A percentile compares a stretch with the other conserved stretches of the same genome.
Conservation (phyloP, 257 asterid genomes). For the Scutellaria minor region DNA sequence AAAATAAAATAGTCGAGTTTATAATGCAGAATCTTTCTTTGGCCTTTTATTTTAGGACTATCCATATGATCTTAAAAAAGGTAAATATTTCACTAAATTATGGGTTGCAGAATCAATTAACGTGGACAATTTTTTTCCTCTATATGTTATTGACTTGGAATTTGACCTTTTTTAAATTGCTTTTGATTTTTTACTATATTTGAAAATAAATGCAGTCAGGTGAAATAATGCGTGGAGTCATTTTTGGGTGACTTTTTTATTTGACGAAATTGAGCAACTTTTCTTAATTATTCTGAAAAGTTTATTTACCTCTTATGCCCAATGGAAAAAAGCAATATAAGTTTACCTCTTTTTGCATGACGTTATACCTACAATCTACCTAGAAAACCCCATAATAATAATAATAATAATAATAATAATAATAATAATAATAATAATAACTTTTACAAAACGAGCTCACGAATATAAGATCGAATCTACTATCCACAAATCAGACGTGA, state of each 20-base stretch:
- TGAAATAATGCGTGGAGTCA: constrained; percentile 6
- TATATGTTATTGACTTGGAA: constrained; percentile 31
- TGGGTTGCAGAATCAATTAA: constrained; percentile 16
- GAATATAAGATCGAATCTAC: no score
- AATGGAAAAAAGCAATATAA: constrained; percentile 28
- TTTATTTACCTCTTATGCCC: constrained; percentile 34
- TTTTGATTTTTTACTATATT: constrained; percentile 31
- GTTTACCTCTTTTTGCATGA: constrained; percentile 36
- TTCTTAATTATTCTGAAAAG: constrained; percentile 40
- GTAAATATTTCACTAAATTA: constrained; percentile 3
- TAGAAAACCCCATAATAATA: constrained; percentile 19
- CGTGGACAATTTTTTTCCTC: not conserved
- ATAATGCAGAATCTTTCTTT: no score
- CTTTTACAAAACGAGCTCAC: no score
- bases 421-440: no score
- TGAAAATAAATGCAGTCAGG: constrained; percentile 34
- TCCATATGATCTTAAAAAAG: not conserved
- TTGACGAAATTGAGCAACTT: constrained; percentile 39
- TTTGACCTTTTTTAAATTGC: constrained; percentile 34
- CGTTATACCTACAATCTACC: constrained; percentile 30
- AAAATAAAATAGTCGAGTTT: no score
- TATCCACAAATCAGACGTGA: no score
- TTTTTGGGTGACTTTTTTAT: constrained; percentile 24
- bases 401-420: not conserved
- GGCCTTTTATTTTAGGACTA: not conserved